Evolutionary conservation across 345 rosid genomes (phyloP), one percentile per base, ranked within the genome.

Genomic region (Gossypium turneri): DNA sequence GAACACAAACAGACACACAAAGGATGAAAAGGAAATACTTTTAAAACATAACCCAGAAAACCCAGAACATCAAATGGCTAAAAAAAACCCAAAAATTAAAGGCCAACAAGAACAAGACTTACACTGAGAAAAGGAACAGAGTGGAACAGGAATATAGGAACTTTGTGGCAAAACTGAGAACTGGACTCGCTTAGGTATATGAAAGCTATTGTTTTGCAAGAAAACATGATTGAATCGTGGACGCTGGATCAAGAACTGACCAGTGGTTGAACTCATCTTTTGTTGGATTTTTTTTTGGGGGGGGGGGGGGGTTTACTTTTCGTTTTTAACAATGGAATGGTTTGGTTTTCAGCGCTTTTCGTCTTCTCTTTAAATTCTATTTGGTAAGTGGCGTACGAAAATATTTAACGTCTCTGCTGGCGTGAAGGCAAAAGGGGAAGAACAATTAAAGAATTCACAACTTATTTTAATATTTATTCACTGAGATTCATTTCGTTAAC

Each of bases 51-150:
- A 52, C 59, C 60, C 59, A 69, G 24, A 34, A 64, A 64, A 38
- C 22, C 47, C 68, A 63, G 13, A 25, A 9, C 2, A 17, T n/a
- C 13, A 70, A 52, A 29, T 34, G 73, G 17, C 44, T 29, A 52
- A 29, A 29, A 29, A 29, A 55, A 48, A 72, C 51, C 15, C 3
- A 38, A 0, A 4, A 62, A 41, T 55, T 25, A 3, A 51, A 34
- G 25, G 45, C 27, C 66, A 75, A 76, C 15, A 52, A 62, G 34
- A 44, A 59, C 16, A 34, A 6, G 41, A 77, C 81, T 76, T 48
- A 90, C 97, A 63, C 19, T 45, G 80, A 87, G 76, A 34, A 72
- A 63, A 12, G 27, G 78, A 75, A 15, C 63, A 59, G 50, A 77
- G 20, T n/a, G 58, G 78, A 79, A 76, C 16, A 12, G 84, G 71